A percentile compares a stretch with the other conserved stretches of the same genome.
These are phyloP conservation scores for Pythium phragmiticola DNA, from an alignment of 352 stramenopile genomes.

Conservation along the genomic window DNA sequence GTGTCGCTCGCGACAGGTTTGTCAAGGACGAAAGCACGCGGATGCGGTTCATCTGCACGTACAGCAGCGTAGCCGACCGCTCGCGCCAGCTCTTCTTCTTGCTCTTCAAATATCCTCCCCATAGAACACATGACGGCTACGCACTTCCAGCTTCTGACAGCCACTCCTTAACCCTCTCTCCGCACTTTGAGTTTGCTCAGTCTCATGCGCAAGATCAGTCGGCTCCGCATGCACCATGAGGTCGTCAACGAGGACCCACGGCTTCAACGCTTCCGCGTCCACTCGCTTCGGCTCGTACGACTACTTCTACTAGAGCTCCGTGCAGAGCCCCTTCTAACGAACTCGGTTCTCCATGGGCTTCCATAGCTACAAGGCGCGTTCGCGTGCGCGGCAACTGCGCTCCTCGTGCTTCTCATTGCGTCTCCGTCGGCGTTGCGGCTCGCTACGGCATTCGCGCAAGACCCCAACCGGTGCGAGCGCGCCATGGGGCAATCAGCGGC, in stretches of 20 bases:
- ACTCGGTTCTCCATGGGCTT: background rate
- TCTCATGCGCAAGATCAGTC: constrained; percentile 43
- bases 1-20: constrained; percentile 18
- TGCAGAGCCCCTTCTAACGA: background rate
- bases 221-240: constrained; percentile 18
- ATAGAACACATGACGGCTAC: background rate
- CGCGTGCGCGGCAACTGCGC: constrained; percentile 26
- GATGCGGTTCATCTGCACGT: constrained; percentile 44
- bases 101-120: constrained; percentile 76
- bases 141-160: background rate
- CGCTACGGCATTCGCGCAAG: constrained; percentile 33
- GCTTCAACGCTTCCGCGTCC: constrained; percentile 2
- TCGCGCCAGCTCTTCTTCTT: constrained; percentile 62
- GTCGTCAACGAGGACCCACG: constrained; percentile 9
- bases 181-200: constrained; percentile 56
- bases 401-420: constrained; percentile 41
- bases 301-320: background rate
- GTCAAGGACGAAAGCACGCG: constrained; percentile 13
- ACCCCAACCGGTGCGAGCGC: constrained; percentile 37
- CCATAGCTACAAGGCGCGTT: constrained; percentile 37
- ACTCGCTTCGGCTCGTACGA: constrained; percentile 33
- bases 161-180: background rate
- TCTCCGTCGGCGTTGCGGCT: constrained; percentile 49
- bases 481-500: background rate
- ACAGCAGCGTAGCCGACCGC: constrained; percentile 52